These are phyloP conservation scores for Zostera marina DNA, from an alignment of 116 monocot species.

Conservation along the genomic window DNA sequence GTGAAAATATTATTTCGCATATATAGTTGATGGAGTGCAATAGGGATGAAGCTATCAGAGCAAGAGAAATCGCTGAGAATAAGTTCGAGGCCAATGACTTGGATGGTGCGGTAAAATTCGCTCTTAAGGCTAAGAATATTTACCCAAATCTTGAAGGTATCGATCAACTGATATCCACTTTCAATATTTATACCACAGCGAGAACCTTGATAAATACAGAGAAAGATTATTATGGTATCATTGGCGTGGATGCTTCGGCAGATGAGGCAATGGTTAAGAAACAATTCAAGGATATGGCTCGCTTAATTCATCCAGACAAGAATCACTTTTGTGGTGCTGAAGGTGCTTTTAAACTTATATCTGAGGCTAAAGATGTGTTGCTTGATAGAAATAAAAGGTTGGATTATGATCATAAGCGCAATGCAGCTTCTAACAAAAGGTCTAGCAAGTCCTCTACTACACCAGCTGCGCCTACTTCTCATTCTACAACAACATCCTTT, in stretches of 20 bases:
- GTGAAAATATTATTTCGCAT: not conserved
- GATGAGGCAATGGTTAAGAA: conserved; percentile 72
- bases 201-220: conserved; percentile 38
- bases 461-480: not conserved
- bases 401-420: conserved; percentile 45
- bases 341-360: conserved; percentile 79
- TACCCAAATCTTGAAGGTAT: conserved; percentile 35
- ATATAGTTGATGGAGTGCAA: conserved; percentile 50
- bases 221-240: conserved; percentile 56
- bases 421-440: conserved; percentile 1
- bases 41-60: conserved; percentile 51
- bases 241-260: conserved; percentile 24
- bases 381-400: conserved; percentile 42
- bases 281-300: conserved; percentile 66
- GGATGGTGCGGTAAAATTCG: conserved; percentile 41
- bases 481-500: conserved; percentile 4
- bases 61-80: conserved; percentile 39
- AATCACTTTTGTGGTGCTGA: conserved; percentile 79
- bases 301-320: conserved; percentile 78
- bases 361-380: conserved; percentile 70
- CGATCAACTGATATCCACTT: conserved; percentile 31
- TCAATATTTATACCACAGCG: conserved; percentile 38
- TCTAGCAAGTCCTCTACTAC: not conserved
- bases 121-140: conserved; percentile 48
- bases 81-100: conserved; percentile 42